phyloP scores from a whole-genome alignment of 495 filamentous ascomycete genomes.

The Lasiosphaeria hispida region DNA sequence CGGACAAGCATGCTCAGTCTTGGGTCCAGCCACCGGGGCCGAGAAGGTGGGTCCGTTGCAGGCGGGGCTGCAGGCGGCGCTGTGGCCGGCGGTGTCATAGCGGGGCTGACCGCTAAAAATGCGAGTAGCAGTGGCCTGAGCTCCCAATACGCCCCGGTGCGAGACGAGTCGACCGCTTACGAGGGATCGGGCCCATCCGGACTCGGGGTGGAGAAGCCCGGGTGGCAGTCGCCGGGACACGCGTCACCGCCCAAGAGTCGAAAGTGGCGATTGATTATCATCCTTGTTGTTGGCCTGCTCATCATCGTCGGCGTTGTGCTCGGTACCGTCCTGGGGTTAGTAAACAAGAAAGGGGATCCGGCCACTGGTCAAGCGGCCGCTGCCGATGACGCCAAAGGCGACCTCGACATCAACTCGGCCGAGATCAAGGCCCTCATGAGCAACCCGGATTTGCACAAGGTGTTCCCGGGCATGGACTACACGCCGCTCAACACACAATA shows the following conservation, averaged over 20 bases:
- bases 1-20: slow-evolving; percentile 55
- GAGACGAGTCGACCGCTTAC: slow-evolving; percentile 27
- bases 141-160: slow-evolving; percentile 40
- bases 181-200: slow-evolving; percentile 22
- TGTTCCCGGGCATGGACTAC: slow-evolving; percentile 97
- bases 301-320: slow-evolving; percentile 69
- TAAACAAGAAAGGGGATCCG: slow-evolving; percentile 39
- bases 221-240: slow-evolving; percentile 49
- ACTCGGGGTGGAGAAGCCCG: slow-evolving; percentile 46
- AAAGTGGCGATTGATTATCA: slow-evolving; percentile 65
- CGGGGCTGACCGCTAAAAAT: slow-evolving; percentile 43
- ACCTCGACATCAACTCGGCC: slow-evolving; percentile 67
- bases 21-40: slow-evolving; percentile 34
- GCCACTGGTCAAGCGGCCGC: slow-evolving; percentile 17
- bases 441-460: slow-evolving; percentile 79
- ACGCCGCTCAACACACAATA: slow-evolving; percentile 90
- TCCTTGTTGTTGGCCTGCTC: slow-evolving; percentile 58
- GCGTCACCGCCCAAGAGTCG: slow-evolving; percentile 58
- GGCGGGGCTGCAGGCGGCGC: slow-evolving; percentile 45
- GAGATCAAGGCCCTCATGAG: slow-evolving; percentile 82
- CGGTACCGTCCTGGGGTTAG: slow-evolving; percentile 74
- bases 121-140: slow-evolving; percentile 34
- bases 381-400: slow-evolving; percentile 58
- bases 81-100: slow-evolving; percentile 54
- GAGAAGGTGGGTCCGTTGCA: slow-evolving; percentile 26